phyloP scores from a whole-genome alignment of 2,329 filamentous ascomycete species.

The Hypoxylon sp. region DNA sequence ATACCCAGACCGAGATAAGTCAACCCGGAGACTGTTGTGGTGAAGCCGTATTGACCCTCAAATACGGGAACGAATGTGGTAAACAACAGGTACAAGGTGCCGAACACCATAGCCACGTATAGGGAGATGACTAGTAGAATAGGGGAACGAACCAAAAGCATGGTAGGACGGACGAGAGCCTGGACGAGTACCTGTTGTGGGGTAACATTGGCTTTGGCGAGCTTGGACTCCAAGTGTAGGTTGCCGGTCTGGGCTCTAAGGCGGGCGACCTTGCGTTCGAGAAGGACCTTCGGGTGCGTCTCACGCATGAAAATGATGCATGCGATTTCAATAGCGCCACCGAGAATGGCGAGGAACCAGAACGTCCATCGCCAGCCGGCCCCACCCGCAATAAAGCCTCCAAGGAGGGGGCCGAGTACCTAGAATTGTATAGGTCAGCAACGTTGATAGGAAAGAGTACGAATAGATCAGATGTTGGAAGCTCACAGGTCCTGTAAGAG shows the following conservation, averaged over 20 bases:
- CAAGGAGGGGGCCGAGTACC: slow-evolving; percentile 52
- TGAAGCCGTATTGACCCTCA: slow-evolving; percentile 57
- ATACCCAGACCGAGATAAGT: slow-evolving; percentile 59
- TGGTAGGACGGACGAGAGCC: slow-evolving; percentile 53
- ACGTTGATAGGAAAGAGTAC: background rate
- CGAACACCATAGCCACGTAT: slow-evolving; percentile 51
- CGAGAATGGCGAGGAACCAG: slow-evolving; percentile 56
- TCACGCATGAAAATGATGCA: slow-evolving; percentile 56
- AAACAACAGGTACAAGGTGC: slow-evolving; percentile 60
- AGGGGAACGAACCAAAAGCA: slow-evolving; percentile 57
- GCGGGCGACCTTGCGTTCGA: slow-evolving; percentile 55
- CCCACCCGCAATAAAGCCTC: slow-evolving; percentile 54
- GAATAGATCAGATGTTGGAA: background rate
- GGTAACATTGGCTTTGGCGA: slow-evolving; percentile 46
- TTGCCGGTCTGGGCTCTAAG: slow-evolving; percentile 65
- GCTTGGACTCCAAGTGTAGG: slow-evolving; percentile 63
- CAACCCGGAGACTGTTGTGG: slow-evolving; percentile 55
- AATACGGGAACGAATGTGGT: slow-evolving; percentile 61
- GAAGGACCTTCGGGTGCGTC: slow-evolving; percentile 57
- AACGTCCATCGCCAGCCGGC: slow-evolving; percentile 59
- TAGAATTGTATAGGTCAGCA: slow-evolving; percentile 23
- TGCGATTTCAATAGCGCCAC: slow-evolving; percentile 51
- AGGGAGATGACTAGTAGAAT: slow-evolving; percentile 56
- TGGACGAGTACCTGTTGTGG: slow-evolving; percentile 45
- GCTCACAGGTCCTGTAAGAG: slow-evolving; percentile 55